Evolutionary conservation across 805 yeast genomes (phyloP).

Genomic region (Saccharomycopsis malanga): DNA sequence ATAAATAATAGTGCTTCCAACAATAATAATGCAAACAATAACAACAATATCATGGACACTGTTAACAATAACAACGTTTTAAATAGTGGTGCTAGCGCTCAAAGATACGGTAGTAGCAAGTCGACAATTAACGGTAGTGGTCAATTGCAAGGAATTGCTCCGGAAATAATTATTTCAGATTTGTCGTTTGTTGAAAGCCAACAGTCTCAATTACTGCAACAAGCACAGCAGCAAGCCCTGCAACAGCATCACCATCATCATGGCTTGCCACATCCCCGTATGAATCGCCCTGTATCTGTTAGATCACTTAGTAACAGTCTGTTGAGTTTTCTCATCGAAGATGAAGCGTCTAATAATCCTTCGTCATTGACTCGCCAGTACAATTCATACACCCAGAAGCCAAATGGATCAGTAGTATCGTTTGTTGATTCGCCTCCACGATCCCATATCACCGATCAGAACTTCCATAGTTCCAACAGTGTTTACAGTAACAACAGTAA

Average conservation of each 20-base stretch:
- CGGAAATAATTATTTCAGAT: slow-evolving; percentile 12
- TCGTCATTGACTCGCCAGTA: not conserved
- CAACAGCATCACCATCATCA: not conserved
- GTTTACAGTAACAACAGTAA: not conserved
- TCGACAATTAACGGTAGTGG: not conserved
- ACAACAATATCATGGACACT: slow-evolving; percentile 1
- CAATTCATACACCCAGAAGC: not conserved
- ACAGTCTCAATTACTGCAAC: not conserved
- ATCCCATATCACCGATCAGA: not conserved
- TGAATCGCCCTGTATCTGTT: not conserved
- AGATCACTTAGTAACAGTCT: not conserved
- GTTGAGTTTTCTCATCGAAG: not conserved
- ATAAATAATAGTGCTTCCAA: not conserved
- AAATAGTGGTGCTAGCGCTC: not conserved
- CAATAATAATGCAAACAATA: slow-evolving; percentile 3
- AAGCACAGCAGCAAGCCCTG: not conserved
- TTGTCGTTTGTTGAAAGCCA: not conserved
- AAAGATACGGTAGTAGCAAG: not conserved
- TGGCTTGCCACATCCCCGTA: no score
- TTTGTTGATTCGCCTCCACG: not conserved
- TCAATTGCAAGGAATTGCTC: slow-evolving; percentile 10
- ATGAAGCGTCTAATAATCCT: not conserved
- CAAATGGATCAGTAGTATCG: not conserved
- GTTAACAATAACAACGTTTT: not conserved
- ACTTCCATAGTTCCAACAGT: not conserved